Evolutionary conservation across 371 early-diverging fungal genomes (phyloP), one percentile per base, ranked within the genome.

Genomic region (Nematocida parisii): DNA sequence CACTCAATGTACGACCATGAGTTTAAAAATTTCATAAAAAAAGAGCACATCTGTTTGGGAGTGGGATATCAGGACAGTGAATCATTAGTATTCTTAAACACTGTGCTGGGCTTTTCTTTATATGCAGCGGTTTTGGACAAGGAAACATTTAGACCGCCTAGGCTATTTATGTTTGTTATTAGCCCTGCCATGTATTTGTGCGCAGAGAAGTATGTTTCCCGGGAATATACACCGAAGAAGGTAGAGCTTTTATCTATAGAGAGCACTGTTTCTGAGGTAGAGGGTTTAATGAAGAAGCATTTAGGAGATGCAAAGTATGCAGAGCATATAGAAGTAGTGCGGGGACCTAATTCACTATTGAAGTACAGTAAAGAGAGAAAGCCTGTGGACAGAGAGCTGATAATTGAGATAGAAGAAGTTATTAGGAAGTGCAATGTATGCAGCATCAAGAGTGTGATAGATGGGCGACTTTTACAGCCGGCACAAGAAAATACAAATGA

Each of bases 1-100:
- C 33, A 58, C 27, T 67, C 80, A 7, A 6, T 71, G 52, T 13
- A 71, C 1, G 40, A 39, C 40, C 15, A 60, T 18, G 68, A 54
- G 47, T 77, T 70, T 40, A 40, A n/a, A 13, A 9, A 45, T n/a
- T 77, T 77, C 80, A 9, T 77, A 61, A 77, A 77, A 40, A 71
- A 77, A 13, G 80, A 77, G 70, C 80, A 77, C 62, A 77, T 77
- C 11, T 77, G 80, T 71, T 33, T 77, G 27, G 68, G 27, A n/a
- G 67, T 54, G 11, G 80, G 61, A 45, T 77, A 77, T 40, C 18
- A 56, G 11, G 60, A 77, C 44, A n/a, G 6, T 11, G 15, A 66
- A 20, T 77, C 80, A 15, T 54, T 70, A 5, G 47, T 27, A 4
- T 77, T 77, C 33, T 39, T 77, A 22, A 77, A 77, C 42, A 56